phyloP scores from a whole-genome alignment of 2,329 filamentous ascomycete genomes.

The Ophiostoma australiae region DNA sequence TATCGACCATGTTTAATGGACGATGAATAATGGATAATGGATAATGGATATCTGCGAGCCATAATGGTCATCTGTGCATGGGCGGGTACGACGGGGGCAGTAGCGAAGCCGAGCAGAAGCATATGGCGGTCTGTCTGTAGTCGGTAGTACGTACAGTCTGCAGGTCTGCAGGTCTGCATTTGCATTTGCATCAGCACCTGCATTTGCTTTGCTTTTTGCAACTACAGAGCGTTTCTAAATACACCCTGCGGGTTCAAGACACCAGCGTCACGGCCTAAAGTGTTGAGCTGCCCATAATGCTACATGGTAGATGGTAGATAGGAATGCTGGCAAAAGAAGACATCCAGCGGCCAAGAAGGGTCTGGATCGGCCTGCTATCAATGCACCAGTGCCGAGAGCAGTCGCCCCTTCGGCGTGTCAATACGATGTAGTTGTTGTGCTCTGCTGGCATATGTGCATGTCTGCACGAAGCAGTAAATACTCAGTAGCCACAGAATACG shows the following conservation, averaged over 20 bases:
- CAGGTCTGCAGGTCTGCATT: not conserved
- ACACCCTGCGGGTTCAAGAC: not conserved
- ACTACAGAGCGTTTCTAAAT: not conserved
- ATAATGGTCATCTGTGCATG: slow-evolving; percentile 6
- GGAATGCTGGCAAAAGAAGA: not conserved
- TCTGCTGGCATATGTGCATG: not conserved
- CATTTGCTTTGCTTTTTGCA: not conserved
- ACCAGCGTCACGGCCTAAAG: not conserved
- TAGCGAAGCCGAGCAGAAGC: not conserved
- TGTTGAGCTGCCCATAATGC: not conserved
- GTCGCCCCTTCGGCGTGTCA: not conserved
- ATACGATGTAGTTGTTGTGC: not conserved
- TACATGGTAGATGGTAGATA: not conserved
- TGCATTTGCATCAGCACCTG: not conserved
- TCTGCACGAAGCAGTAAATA: not conserved
- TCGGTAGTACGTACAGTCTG: not conserved
- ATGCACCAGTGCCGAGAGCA: not conserved
- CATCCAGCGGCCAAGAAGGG: not conserved
- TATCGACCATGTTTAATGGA: no score
- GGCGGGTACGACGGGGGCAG: not conserved
- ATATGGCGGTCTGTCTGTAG: slow-evolving; percentile 14
- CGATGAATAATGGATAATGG: no score
- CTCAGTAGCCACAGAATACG: not conserved
- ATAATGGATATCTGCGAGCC: not conserved
- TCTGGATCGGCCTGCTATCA: not conserved